Base-by-base conservation (phyloP, 139 green algal genomes). In the Chlorella ohadii region DNA sequence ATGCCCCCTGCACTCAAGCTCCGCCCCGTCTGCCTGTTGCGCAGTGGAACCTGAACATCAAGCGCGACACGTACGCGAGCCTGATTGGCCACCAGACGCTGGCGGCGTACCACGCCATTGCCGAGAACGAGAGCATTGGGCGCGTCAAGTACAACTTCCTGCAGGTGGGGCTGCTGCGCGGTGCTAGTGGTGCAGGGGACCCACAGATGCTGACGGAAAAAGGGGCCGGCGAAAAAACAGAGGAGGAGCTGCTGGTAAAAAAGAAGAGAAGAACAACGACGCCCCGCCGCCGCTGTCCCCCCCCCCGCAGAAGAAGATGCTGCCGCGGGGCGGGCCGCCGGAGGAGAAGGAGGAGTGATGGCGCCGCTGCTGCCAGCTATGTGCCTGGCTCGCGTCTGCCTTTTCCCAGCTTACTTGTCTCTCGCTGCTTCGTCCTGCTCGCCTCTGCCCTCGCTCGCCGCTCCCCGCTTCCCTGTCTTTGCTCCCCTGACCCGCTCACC, bases 31-130 rank as follows among this genome's bases (percentile, higher is more conserved):
- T 95, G 85, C 78, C 44, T n/a, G 44, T 9, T 9, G 9, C 90
- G 94, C 79, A 99, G 91, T 99, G 97, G 97, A 92, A 93, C 7
- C 83, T 99, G 12, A 99, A 99, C 90, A 96, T 99, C 20, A 97
- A 99, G 82, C 86, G 97, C 1, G 97, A 99, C 91, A 99, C 94
- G 84, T 98, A 98, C 78, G 96, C 97, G 0, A 98, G 92, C 2
- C 98, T 98, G 84, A 88, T 99, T 1, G 97, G 97, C 11, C 95
- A 99, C 78, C 93, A 98, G 79, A 87, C 92, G 38, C 92, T 99
- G 86, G 72, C 98, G 6, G 72, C 89, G 0, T 99, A 99, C 91
- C 97, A 98, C 75, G 92, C 96, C 1, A 84, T 98, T 13, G 97
- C 95, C 34, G 93, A 99, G 90, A 98, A 99, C 87, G 96, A 99